Base-by-base conservation (phyloP, 2,329 filamentous ascomycete genomes). In the Taxawa tesnikishii region DNA sequence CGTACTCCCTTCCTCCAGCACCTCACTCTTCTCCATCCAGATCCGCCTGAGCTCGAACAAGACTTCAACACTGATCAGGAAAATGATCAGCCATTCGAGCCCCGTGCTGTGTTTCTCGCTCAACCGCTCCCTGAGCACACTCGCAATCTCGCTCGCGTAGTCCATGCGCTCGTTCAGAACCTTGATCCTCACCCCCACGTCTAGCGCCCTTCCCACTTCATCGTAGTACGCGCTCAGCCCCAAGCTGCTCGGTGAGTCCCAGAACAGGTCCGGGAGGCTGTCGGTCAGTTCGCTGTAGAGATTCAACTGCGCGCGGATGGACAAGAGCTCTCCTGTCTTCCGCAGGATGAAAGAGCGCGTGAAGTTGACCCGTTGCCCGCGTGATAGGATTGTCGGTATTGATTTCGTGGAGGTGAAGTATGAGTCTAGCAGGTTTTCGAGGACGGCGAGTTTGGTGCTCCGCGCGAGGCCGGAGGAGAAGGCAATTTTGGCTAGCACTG, bases 231-330 rank as follows among this genome's bases (percentile, higher is more conserved):
- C 81, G 55, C 94, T 90, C 2, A 98, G 68, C 1, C 85, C 83
- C 2, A 94, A 73, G 54, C 94, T 87, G 46, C 90, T 80, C 30
- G 76, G 73, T 45, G 73, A 81, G 55, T 98, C 90, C 90, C 90
- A 98, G 60, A 98, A 94, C 28, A 96, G 75, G 57, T 98, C 90
- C 0, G 90, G 90, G 12, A 96, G 68, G 12, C 83, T 84, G 59
- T 98, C 90, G 0, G 90, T 96, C 19, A 98, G 72, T 56, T 96
- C 90, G 1, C 84, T 93, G 62, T 96, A 96, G 45, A 96, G 79
- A 51, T 98, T 98, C 29, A 98, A 68, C 49, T 94, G 85, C 1
- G 88, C 88, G 28, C 90, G 79, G 31, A 96, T 75, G 48, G 78
- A 80, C 12, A 96, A 71, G 5, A 98, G 68, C 56, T 96, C 84